These are phyloP conservation scores for Neltuma alba DNA, from an alignment of 306 rosid species.

Conservation along the genomic window DNA sequence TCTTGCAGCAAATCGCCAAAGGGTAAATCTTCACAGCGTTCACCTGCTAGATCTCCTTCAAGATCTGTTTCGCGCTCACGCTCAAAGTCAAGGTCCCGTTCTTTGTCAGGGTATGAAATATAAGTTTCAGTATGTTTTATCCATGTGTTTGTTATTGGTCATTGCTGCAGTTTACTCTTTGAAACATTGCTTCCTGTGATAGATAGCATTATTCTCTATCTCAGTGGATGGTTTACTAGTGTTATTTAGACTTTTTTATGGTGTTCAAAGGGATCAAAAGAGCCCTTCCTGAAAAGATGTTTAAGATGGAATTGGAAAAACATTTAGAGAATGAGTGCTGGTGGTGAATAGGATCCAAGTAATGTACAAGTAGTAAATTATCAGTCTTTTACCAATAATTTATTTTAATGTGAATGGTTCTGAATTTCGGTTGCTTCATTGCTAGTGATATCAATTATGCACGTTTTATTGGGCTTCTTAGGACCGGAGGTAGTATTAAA, in stretches of 20 bases:
- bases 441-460: slow-evolving; percentile 25
- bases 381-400: neutral
- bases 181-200: neutral
- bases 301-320: slow-evolving; percentile 12
- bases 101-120: slow-evolving; percentile 78
- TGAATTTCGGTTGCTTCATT: slow-evolving; percentile 13
- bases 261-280: slow-evolving; percentile 11
- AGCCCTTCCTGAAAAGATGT: slow-evolving; percentile 30
- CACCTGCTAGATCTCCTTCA: slow-evolving; percentile 78
- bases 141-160: neutral
- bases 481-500: slow-evolving; percentile 1
- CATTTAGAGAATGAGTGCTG: slow-evolving; percentile 16
- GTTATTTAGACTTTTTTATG: slow-evolving; percentile 23
- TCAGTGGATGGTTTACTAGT: neutral
- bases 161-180: neutral
- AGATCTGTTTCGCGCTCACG: slow-evolving; percentile 69
- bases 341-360: slow-evolving; percentile 17
- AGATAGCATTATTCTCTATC: slow-evolving; percentile 21
- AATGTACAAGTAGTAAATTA: slow-evolving; percentile 5
- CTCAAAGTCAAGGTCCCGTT: slow-evolving; percentile 70
- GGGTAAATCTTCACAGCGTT: slow-evolving; percentile 75
- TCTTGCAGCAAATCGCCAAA: slow-evolving; percentile 92
- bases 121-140: neutral
- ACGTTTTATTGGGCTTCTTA: slow-evolving; percentile 29
- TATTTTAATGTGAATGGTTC: slow-evolving; percentile 10